Base-by-base conservation (phyloP, 352 stramenopile species). In the Hyaloperonospora arabidopsidis region DNA sequence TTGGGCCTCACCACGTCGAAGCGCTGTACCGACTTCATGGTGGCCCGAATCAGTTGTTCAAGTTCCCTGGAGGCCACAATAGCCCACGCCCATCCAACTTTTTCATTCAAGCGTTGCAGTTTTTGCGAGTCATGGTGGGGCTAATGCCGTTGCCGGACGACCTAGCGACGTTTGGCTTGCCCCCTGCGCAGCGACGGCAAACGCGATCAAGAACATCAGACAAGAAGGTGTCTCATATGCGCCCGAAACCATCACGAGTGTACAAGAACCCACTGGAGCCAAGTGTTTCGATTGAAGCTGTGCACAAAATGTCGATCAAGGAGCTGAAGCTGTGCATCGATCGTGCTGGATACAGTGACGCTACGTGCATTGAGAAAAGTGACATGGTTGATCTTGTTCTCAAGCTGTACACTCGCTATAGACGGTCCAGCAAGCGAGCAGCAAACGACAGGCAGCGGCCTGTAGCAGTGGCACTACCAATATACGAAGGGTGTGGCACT, bases 301-400 rank as follows among this genome's bases (percentile, higher is more conserved):
- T 93, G 21, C 74, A 83, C 44, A 71, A 74, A 49, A 90, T 90
- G 78, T 68, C 70, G 13, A 63, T 91, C 21, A 89, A 86, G 51
- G 73, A 91, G 45, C 67, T 93, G n/a, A 93, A 91, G 52, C 62
- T 76, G 43, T 80, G 73, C 18, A 80, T 90, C 19, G 72, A 78
- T 18, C 73, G 79, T 17, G 80, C 76, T 0, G 80, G 81, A 7
- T 88, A 88, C 40, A 80, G 76, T 22, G 76, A 89, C 49, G 65
- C 83, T 14, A 70, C 79, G 25, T 86, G 81, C 45, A 79, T 93
- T 36, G 83, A 93, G 57, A 93, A 91, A 61, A 68, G 73, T 39
- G 83, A 93, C 21, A 69, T 93, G 35, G 68, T 93, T 43, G 78
- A 91, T 10, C 70, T 93, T n/a, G 79, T 91, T 34, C 61, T 89